A percentile compares a stretch with the other conserved stretches of the same genome.
Evolutionary conservation across 306 rosid genomes (phyloP).

Genomic region (Psophocarpus tetragonolobus): DNA sequence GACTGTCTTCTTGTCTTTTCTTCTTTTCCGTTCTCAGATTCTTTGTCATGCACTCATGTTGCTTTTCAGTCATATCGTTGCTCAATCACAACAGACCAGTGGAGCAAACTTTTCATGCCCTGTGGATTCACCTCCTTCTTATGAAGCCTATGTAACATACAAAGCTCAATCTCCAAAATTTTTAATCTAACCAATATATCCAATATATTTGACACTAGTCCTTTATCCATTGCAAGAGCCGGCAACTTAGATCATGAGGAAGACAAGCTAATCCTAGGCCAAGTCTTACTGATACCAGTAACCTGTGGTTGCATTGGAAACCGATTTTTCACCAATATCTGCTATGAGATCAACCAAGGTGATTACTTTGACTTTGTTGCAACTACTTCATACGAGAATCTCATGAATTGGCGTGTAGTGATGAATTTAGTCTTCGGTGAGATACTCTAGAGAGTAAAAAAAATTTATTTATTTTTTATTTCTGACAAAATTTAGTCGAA

Average conservation of each 20-base stretch:
- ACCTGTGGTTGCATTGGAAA: conserved; percentile 63
- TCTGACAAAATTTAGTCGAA: too few species aligned
- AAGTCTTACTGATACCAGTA: conserved; percentile 66
- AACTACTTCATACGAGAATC: conserved; percentile 48
- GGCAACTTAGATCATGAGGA: conserved; percentile 47
- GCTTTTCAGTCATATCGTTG: conserved; percentile 37
- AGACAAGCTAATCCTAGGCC: conserved; percentile 40
- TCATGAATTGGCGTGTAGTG: conserved; percentile 50
- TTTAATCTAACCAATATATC: conserved; percentile 53
- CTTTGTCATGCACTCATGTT: conserved; percentile 40
- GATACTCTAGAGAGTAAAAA: too few species aligned
- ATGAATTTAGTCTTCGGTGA: too few species aligned
- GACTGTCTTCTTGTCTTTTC: conserved; percentile 46
- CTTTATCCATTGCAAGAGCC: conserved; percentile 59
- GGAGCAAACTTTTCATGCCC: conserved; percentile 60
- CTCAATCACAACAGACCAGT: conserved; percentile 36
- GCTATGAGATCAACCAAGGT: conserved; percentile 46
- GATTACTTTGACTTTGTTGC: conserved; percentile 57
- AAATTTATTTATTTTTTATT: too few species aligned
- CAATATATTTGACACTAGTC: conserved; percentile 56
- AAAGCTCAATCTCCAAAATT: conserved; percentile 49
- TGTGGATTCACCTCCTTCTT: conserved; percentile 47
- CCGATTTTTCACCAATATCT: conserved; percentile 57
- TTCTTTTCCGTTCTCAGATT: conserved; percentile 20
- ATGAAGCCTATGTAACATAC: conserved; percentile 71